Percentiles rank a stretch among this genome's conserved stretches.
These are phyloP conservation scores for Verticillium tricorpus DNA, from an alignment of 2,329 filamentous ascomycete genomes.

Conservation along the genomic window DNA sequence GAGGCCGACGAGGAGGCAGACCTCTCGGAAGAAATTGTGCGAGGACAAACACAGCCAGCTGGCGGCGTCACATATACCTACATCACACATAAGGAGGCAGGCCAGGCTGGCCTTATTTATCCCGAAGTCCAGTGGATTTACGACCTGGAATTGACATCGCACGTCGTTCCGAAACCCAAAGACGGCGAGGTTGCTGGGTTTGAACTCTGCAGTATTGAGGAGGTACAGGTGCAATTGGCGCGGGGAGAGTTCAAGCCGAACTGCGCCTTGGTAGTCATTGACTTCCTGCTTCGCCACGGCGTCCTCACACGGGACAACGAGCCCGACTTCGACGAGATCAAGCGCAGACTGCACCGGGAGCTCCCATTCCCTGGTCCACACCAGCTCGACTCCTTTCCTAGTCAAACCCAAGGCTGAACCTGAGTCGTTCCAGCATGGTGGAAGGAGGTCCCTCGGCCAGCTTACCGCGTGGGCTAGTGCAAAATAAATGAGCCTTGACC, in stretches of 20 bases:
- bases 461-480: neutral
- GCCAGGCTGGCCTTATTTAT: slow-evolving; percentile 77
- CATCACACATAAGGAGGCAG: slow-evolving; percentile 72
- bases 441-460: neutral
- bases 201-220: slow-evolving; percentile 68
- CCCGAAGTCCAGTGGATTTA: slow-evolving; percentile 92
- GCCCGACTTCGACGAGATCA: slow-evolving; percentile 71
- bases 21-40: slow-evolving; percentile 65
- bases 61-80: slow-evolving; percentile 84
- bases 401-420: neutral
- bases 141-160: slow-evolving; percentile 71
- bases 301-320: slow-evolving; percentile 78
- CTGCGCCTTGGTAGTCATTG: slow-evolving; percentile 76
- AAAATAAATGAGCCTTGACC: neutral
- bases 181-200: slow-evolving; percentile 91
- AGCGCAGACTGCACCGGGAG: slow-evolving; percentile 68
- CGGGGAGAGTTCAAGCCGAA: slow-evolving; percentile 87
- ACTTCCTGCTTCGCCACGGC: slow-evolving; percentile 86
- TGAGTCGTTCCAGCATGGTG: neutral
- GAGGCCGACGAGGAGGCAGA: slow-evolving; percentile 89
- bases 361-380: slow-evolving; percentile 75
- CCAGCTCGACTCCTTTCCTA: slow-evolving; percentile 18
- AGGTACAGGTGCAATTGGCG: slow-evolving; percentile 66
- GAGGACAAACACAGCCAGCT: slow-evolving; percentile 49
- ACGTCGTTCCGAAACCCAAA: slow-evolving; percentile 67